Evolutionary conservation across 768 basidiomycete genomes (phyloP).

Genomic region (Russula griseocarnosa): DNA sequence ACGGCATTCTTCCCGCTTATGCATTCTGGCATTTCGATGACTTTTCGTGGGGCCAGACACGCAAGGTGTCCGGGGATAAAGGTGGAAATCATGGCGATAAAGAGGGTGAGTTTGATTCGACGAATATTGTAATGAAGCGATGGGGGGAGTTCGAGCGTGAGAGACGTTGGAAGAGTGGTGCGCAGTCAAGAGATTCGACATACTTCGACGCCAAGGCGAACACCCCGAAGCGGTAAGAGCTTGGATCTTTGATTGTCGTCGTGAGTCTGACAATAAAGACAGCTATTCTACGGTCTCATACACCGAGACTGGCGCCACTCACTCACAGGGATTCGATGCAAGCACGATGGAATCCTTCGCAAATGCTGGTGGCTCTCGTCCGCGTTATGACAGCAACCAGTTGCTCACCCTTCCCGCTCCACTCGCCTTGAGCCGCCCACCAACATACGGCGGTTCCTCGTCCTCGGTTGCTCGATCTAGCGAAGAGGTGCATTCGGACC

Average conservation of each 20-base stretch:
- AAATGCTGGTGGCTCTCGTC: slow-evolving; percentile 42
- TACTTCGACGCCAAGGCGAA: slow-evolving; percentile 50
- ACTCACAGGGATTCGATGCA: slow-evolving; percentile 49
- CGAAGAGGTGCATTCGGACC: slow-evolving; percentile 40
- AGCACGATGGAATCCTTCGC: slow-evolving; percentile 60
- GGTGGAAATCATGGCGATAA: slow-evolving; percentile 78
- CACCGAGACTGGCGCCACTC: slow-evolving; percentile 62
- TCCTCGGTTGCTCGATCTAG: slow-evolving; percentile 39
- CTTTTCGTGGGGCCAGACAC: slow-evolving; percentile 96
- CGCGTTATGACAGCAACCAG: slow-evolving; percentile 64
- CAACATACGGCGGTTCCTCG: slow-evolving; percentile 28
- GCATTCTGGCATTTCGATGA: slow-evolving; percentile 99
- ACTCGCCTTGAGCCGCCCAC: slow-evolving; percentile 53
- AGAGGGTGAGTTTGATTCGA: slow-evolving; percentile 95
- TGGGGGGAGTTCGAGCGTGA: slow-evolving; percentile 99
- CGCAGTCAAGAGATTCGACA: slow-evolving; percentile 74
- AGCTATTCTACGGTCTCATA: slow-evolving; percentile 78
- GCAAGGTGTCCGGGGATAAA: slow-evolving; percentile 57
- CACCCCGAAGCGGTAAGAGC: slow-evolving; percentile 55
- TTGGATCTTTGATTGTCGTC: slow-evolving; percentile 30
- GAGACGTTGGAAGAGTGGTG: slow-evolving; percentile 85
- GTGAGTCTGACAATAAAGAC: slow-evolving; percentile 36
- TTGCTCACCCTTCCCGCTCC: slow-evolving; percentile 74
- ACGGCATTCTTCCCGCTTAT: slow-evolving; percentile 91
- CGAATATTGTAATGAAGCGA: slow-evolving; percentile 96